Evolutionary conservation across 2,329 filamentous ascomycete genomes (phyloP), one percentile per base, ranked within the genome.

Genomic region (Meredithiella fracta): DNA sequence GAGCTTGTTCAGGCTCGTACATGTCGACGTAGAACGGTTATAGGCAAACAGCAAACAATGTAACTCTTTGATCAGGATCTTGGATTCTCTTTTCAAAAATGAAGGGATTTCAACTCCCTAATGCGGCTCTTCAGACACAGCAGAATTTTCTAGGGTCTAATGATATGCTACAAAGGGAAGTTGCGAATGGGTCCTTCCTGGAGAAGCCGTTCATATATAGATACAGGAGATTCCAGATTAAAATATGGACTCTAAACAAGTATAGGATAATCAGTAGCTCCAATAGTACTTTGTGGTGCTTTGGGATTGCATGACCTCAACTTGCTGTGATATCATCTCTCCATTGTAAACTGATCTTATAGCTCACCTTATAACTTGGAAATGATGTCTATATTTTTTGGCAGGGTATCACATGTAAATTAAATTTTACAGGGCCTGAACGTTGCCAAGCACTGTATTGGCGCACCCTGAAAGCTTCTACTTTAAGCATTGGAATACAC

Each of bases 1-100:
- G 26, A 23, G 51, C 54, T 40, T 54, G 50, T 8, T 54, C 20
- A 4, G 47, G n/a, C 9, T 56, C 42, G 20, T 58, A 58, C 15
- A 52, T 52, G 17, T 20, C 25, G 29, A n/a, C 22, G 26, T 17
- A 38, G 6, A 7, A n/a, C 17, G 17, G 38, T 4, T 7, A 4
- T 7, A 20, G 8, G 5, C 25, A 20, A 44, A 2, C 15, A 44
- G 11, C 40, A 20, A 44, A 44, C 40, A 8, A 8, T n/a, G n/a
- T 3, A 15, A 49, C 22, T 15, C 44, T 49, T 25, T 25, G 22
- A 11, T 4, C 23, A 47, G 23, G 23, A 8, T 49, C 44, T 26
- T 26, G 17, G 38, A 6, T 42, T 7, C 4, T 15, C 6, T n/a
- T 5, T 42, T 4, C 25, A 2, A 49, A 15, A 49, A 26, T 44